Base-by-base conservation (phyloP, 176 grass and related monocot genomes). In the Poa pratensis region DNA sequence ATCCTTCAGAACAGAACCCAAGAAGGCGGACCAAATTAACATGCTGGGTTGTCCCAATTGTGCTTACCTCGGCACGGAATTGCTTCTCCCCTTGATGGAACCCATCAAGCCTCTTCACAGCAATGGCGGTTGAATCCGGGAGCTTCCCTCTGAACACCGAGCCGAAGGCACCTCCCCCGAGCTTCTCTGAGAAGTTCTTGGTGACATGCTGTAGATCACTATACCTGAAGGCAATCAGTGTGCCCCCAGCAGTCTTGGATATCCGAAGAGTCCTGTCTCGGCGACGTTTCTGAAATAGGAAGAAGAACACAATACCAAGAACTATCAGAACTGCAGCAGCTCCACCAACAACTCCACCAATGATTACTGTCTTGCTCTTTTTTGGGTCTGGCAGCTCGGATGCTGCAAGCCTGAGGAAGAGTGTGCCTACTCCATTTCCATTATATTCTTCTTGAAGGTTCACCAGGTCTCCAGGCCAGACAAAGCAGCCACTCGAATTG, bases 11-110 rank as follows among this genome's bases (percentile, higher is more conserved):
- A 72, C 94, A 97, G 82, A 97, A 97, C 11, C 94, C 94, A 51
- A 94, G 77, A 27, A 97, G 46, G 15, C 87, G 89, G 60, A 97
- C 85, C 45, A 97, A 82, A 64, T 97, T 97, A 32, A 97, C 94
- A 86, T 97, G 94, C 71, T 97, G 94, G 28, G 88, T 86, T 7
- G 87, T 92, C 9, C 94, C 94, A 52, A 97, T 90, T 1, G 94
- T 97, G 83, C 94, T 97, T 81, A 97, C 94, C 89, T 97, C 94
- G n/a, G 94, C 69, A 82, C 94, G 88, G 76, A 97, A 97, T 79
- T 97, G 94, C 83, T 97, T 97, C 87, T 97, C 94, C 7, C 94
- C 94, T 68, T 97, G 94, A 51, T 80, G 82, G 82, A 97, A 24
- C 22, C 94, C 94, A 9, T 92, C 92, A 5, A 97, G 89, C 57